Percentiles rank a stretch among this genome's conserved stretches.
Conservation (phyloP, 1,284 basidiomycete genomes). For the Rhodotorula sp. region DNA sequence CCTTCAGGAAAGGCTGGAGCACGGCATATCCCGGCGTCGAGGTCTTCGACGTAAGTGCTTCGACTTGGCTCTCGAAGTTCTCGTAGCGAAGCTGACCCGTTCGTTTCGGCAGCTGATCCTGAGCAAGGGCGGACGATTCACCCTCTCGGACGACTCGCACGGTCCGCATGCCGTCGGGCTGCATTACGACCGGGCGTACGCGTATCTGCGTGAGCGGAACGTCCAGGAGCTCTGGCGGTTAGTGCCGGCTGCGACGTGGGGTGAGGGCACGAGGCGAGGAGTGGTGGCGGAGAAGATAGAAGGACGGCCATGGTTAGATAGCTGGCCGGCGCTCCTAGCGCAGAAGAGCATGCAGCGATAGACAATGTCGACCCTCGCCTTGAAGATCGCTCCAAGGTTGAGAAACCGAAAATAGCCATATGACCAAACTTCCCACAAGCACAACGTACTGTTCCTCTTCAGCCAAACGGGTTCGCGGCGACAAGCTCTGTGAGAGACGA, state of each 20-base stretch:
- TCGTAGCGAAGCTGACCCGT: not conserved
- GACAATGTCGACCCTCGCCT: not conserved
- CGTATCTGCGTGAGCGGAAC: constrained; percentile 65
- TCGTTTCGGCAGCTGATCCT: constrained; percentile 63
- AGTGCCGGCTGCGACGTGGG: constrained; percentile 13
- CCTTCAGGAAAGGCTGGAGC: constrained; percentile 86
- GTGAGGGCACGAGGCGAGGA: not conserved
- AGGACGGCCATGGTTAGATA: constrained; percentile 32
- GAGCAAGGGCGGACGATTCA: constrained; percentile 66
- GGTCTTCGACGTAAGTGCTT: constrained; percentile 64
- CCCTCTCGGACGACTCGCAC: constrained; percentile 94
- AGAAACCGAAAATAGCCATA: not conserved
- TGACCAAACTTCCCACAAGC: too few species aligned
- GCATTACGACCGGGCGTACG: constrained; percentile 69
- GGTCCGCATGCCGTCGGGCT: constrained; percentile 82
- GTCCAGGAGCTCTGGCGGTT: constrained; percentile 72
- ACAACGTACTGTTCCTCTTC: not conserved
- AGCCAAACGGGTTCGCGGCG: constrained; percentile 4
- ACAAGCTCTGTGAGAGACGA: constrained; percentile 3
- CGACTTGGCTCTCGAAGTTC: not conserved
- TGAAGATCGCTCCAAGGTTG: not conserved
- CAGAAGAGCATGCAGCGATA: not conserved
- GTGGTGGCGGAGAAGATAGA: constrained; percentile 5
- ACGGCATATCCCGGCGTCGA: constrained; percentile 79
- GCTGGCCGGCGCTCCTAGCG: constrained; percentile 20